Evolutionary conservation across 257 asterid species (phyloP), one percentile per base, ranked within the genome.

Genomic region (Nicotiana tomentosiformis): DNA sequence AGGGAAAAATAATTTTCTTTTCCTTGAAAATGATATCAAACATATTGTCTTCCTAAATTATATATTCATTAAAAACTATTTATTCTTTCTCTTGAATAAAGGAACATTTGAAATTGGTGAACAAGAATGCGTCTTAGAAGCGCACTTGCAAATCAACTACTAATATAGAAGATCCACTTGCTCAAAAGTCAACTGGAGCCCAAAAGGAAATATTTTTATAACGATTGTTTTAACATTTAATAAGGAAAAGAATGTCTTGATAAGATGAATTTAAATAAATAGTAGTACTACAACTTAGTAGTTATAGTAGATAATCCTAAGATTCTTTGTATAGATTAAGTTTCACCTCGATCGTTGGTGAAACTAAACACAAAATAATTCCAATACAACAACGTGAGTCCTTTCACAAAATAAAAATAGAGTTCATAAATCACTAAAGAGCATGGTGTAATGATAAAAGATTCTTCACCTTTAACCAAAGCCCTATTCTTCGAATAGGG

Each of bases 11-110:
- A 74, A 26, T 74, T 51, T 49, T 74, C 2, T 49, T 74, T 74
- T 70, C 78, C 80, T 49, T 74, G 80, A 74, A 74, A 74, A 23
- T 46, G 79, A 74, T 14, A 26, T 49, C 23, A 74, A 74, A 26
- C 33, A 9, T 74, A 51, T 51, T 49, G 6, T 74, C 46, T 51
- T 33, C 57, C 1, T 74, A 49, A 57, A 55, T 55, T 55, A 55
- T 55, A 43, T 0, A 55, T 15, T 55, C 20, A 43, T 16, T 2
- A 20, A 6, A 58, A 76, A 51, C 16, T 51, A 76, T 51, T 76
- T 7, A 76, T 76, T 76, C 15, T 8, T 26, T 51, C 64, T 4
- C 9, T 15, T 51, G 29, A 76, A 76, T 14, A 76, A 51, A 15
- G 9, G 51, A 26, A 26, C 15, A 26, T 14, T 74, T 76, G 64